Percentiles rank a stretch among this genome's conserved stretches.
These are phyloP conservation scores for Domatiomyces globalis DNA, from an alignment of 2,329 filamentous ascomycete species.

Conservation along the genomic window DNA sequence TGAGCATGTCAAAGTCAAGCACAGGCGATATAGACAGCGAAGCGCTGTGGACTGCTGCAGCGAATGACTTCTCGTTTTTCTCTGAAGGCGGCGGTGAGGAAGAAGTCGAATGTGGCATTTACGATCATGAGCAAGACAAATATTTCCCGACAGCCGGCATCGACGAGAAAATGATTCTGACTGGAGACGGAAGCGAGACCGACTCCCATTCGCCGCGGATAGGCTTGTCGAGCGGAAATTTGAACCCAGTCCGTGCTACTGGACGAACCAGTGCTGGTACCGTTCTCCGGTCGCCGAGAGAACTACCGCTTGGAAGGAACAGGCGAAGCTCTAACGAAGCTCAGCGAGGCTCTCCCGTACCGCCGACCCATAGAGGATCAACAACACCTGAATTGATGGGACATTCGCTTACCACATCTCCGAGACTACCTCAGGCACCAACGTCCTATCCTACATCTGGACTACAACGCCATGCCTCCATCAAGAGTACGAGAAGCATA, in stretches of 20 bases:
- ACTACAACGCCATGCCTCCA: neutral
- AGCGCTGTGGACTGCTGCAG: conserved; percentile 44
- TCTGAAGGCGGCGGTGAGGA: conserved; percentile 31
- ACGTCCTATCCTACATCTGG: neutral
- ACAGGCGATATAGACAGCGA: conserved; percentile 47
- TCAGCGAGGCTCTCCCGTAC: neutral
- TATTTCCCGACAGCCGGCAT: conserved; percentile 30
- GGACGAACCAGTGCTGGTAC: conserved; percentile 1
- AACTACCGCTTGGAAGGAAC: conserved; percentile 16
- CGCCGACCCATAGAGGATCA: conserved; percentile 1
- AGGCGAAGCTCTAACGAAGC: conserved; percentile 13
- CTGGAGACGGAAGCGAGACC: conserved; percentile 21
- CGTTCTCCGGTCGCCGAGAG: conserved; percentile 9
- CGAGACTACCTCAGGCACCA: neutral
- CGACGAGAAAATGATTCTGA: conserved; percentile 31
- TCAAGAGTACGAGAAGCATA: conserved; percentile 4
- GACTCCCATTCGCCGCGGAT: conserved; percentile 8
- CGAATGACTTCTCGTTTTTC: conserved; percentile 49
- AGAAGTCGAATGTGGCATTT: conserved; percentile 35
- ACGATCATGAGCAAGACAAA: conserved; percentile 30
- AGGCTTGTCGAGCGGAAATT: conserved; percentile 3
- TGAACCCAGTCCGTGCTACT: conserved; percentile 1
- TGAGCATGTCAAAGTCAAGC: conserved; percentile 37
- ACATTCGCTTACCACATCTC: conserved; percentile 1
- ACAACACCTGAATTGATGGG: conserved; percentile 9